Percentiles rank a stretch among this genome's conserved stretches.
phyloP scores from a whole-genome alignment of 2,329 filamentous ascomycete species.

The Fusarium abutilonis region DNA sequence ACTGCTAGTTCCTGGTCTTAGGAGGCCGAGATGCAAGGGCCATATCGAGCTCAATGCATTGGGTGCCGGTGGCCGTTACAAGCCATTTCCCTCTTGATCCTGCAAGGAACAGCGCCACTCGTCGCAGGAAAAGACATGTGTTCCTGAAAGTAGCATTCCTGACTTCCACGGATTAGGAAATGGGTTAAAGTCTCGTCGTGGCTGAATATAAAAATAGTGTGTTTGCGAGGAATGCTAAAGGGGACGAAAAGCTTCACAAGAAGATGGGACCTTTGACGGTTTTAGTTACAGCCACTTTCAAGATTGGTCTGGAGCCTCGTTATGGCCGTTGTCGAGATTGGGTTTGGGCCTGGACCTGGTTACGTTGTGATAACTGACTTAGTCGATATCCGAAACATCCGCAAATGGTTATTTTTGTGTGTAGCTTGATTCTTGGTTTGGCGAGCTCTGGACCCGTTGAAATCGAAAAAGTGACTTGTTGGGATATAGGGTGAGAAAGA shows the following conservation, averaged over 20 bases:
- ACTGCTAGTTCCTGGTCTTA: background rate
- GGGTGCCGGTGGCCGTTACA: constrained; percentile 7
- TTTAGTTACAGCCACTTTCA: constrained; percentile 6
- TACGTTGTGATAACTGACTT: background rate
- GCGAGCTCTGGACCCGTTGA: no score
- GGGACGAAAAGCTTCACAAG: background rate
- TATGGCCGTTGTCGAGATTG: background rate
- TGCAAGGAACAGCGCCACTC: constrained; percentile 2
- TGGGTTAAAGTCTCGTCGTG: constrained; percentile 16
- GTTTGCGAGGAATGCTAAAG: constrained; percentile 16
- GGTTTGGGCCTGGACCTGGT: background rate
- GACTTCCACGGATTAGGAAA: background rate
- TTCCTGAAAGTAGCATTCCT: constrained; percentile 23
- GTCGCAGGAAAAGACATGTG: background rate
- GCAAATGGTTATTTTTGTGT: no score
- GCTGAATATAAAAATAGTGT: background rate
- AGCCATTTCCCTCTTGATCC: background rate
- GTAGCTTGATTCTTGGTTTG: no score
- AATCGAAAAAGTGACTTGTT: no score
- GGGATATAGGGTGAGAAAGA: no score
- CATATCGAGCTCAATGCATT: background rate
- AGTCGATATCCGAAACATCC: no score
- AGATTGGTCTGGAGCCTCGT: constrained; percentile 7
- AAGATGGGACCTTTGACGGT: background rate
- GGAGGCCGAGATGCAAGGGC: background rate